phyloP scores from a whole-genome alignment of 768 basidiomycete species.

The Punctularia strigosozonata region DNA sequence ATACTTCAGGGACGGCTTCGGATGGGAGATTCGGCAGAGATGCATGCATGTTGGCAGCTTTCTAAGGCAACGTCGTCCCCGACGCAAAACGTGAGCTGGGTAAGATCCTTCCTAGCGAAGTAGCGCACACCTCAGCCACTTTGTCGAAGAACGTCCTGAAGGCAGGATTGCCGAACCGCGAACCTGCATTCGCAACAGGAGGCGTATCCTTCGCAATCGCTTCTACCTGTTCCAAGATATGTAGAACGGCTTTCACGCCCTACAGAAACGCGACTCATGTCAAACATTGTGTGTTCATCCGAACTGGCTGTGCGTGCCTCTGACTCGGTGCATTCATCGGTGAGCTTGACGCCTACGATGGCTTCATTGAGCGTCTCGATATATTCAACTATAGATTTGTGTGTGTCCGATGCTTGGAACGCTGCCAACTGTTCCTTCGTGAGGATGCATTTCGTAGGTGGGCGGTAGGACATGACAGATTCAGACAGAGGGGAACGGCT shows the following conservation, averaged over 20 bases:
- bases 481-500: not conserved
- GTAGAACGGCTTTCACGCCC: constrained; percentile 53
- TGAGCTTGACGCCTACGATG: constrained; percentile 67
- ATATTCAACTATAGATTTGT: constrained; percentile 54
- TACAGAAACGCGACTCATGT: constrained; percentile 17
- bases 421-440: constrained; percentile 64
- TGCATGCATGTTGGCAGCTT: constrained; percentile 49
- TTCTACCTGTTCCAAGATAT: constrained; percentile 57
- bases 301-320: constrained; percentile 33
- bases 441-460: constrained; percentile 65
- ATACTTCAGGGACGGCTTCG: constrained; percentile 56
- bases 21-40: constrained; percentile 42
- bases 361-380: constrained; percentile 66
- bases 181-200: constrained; percentile 80
- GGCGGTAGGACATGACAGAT: constrained; percentile 26
- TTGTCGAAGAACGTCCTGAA: constrained; percentile 88
- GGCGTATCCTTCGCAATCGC: constrained; percentile 58
- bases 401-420: constrained; percentile 70
- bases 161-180: constrained; percentile 95
- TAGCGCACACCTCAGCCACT: constrained; percentile 44
- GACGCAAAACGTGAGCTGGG: constrained; percentile 1
- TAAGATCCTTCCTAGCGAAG: not conserved
- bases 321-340: constrained; percentile 44
- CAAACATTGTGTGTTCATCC: not conserved
- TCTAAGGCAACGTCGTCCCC: constrained; percentile 4